Conservation (phyloP, 2,329 filamentous ascomycete genomes). For the Calonectria henricotiae region DNA sequence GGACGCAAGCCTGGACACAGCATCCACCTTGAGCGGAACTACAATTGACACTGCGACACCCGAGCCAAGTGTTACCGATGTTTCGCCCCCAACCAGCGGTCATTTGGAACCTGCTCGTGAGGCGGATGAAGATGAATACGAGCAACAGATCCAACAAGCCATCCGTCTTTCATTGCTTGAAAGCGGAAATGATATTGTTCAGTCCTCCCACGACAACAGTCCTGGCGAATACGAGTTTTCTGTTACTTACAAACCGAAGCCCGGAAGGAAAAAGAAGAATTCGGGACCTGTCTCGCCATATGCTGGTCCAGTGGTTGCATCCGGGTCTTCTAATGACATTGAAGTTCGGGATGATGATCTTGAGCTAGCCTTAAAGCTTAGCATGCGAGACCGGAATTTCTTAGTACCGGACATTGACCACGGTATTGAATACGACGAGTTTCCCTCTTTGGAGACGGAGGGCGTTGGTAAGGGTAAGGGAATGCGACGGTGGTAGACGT, state of each 20-base stretch:
- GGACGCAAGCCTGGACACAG: slow-evolving; percentile 64
- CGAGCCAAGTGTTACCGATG: slow-evolving; percentile 68
- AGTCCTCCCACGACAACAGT: slow-evolving; percentile 64
- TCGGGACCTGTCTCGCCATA: slow-evolving; percentile 57
- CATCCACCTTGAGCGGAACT: slow-evolving; percentile 62
- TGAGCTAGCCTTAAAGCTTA: slow-evolving; percentile 74
- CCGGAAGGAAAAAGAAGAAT: slow-evolving; percentile 61
- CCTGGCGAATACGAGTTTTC: slow-evolving; percentile 69
- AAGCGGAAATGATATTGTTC: slow-evolving; percentile 61
- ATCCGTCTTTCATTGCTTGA: slow-evolving; percentile 76
- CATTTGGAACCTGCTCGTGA: slow-evolving; percentile 37
- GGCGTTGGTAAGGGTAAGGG: slow-evolving; percentile 65
- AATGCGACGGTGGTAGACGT: slow-evolving; percentile 51
- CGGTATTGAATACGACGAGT: slow-evolving; percentile 56
- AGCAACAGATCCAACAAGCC: slow-evolving; percentile 75
- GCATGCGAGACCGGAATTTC: slow-evolving; percentile 70
- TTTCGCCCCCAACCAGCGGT: slow-evolving; percentile 52
- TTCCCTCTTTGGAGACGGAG: slow-evolving; percentile 60
- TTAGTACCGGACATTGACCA: slow-evolving; percentile 36
- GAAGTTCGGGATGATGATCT: slow-evolving; percentile 69
- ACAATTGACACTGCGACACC: slow-evolving; percentile 68
- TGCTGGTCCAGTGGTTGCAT: slow-evolving; percentile 58
- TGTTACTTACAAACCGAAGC: slow-evolving; percentile 65
- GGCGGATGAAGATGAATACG: slow-evolving; percentile 68
- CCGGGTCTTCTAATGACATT: slow-evolving; percentile 41